Percentiles rank a stretch among this genome's conserved stretches.
phyloP scores from a whole-genome alignment of 257 asterid genomes.

The Petunia secreta region DNA sequence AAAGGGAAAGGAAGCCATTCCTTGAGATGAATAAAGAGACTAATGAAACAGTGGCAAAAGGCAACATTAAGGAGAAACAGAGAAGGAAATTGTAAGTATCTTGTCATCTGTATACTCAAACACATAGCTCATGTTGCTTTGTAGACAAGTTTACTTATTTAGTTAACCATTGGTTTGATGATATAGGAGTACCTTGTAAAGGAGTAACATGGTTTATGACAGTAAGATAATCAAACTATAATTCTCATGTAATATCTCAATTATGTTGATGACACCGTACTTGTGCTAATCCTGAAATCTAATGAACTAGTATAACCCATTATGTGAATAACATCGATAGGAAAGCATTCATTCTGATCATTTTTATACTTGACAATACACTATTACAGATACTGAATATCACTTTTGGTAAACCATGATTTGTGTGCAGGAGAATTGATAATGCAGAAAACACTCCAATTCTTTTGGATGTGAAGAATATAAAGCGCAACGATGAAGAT shows the following conservation, averaged over 20 bases:
- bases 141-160: background rate
- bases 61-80: conserved; percentile 55
- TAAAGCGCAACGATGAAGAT: conserved; percentile 44
- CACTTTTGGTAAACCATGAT: background rate
- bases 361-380: background rate
- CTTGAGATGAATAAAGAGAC: conserved; percentile 51
- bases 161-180: background rate
- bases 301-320: too few relatives aligned
- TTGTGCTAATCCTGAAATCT: background rate
- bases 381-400: background rate
- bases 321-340: too few relatives aligned
- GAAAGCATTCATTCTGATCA: too few relatives aligned
- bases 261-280: background rate
- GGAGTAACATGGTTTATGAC: background rate
- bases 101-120: background rate
- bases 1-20: conserved; percentile 78
- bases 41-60: conserved; percentile 43
- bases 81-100: conserved; percentile 65
- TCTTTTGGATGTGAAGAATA: conserved; percentile 54
- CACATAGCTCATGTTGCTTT: too few relatives aligned
- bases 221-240: background rate
- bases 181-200: background rate
- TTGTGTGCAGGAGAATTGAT: conserved; percentile 58
- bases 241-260: background rate
- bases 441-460: conserved; percentile 85